These are phyloP conservation scores for Bolboschoenoplectus hybrid DNA, from an alignment of 202 grass and related monocot species.

Conservation along the genomic window DNA sequence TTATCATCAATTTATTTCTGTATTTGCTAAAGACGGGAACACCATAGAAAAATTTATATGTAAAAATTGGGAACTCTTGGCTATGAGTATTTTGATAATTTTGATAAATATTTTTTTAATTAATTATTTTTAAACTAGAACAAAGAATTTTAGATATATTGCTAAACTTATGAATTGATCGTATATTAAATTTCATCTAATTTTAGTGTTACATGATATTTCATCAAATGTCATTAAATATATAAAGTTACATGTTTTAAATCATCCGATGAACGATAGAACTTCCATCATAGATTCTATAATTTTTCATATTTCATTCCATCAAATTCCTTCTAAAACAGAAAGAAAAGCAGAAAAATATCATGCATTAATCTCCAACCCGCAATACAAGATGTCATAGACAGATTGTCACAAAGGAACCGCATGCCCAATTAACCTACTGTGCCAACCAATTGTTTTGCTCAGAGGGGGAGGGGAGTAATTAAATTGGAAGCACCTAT, in stretches of 20 bases:
- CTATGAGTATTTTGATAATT: too few relatives aligned
- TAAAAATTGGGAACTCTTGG: too few relatives aligned
- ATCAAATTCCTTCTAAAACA: not conserved
- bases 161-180: too few relatives aligned
- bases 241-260: not conserved
- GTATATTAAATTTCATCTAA: not conserved
- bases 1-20: too few relatives aligned
- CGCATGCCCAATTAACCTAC: not conserved
- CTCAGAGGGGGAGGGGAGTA: not conserved
- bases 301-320: too few relatives aligned
- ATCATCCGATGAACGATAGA: too few relatives aligned
- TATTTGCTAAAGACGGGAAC: too few relatives aligned
- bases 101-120: too few relatives aligned
- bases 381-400: not conserved
- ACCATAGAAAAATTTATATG: too few relatives aligned
- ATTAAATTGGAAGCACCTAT: slow-evolving; percentile 37
- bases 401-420: not conserved
- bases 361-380: not conserved
- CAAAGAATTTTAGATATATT: too few relatives aligned
- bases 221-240: not conserved
- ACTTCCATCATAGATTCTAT: too few relatives aligned
- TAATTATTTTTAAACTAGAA: too few relatives aligned
- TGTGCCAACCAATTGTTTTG: not conserved
- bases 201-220: not conserved
- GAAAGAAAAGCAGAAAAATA: not conserved